Evolutionary conservation across 2,329 filamentous ascomycete genomes (phyloP), one percentile per base, ranked within the genome.

Genomic region (Fonsecaea pedrosoi): DNA sequence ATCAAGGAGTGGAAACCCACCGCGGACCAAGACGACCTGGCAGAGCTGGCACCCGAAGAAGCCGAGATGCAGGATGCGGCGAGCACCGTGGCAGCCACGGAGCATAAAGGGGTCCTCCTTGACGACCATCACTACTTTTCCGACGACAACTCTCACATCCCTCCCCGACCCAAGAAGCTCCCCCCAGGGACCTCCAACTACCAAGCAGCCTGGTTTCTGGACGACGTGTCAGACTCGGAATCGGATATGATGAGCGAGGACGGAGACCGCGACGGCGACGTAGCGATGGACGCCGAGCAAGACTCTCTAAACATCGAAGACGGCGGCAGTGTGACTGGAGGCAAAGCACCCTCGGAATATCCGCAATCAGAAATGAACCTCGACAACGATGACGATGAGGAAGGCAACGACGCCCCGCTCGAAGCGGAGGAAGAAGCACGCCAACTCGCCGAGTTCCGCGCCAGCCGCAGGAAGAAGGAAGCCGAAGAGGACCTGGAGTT

Each of bases 51-150:
- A 0, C 94, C 94, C 0, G 94, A 98, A 76, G 92, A 94, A 74
- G 86, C 89, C 2, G 83, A 87, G 66, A 95, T 97, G 92, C 83
- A 87, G 30, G 90, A 92, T 68, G 85, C 87, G 25, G 86, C 87
- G 25, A 75, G 81, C 81, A 76, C 82, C 68, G 72, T 85, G 74
- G 83, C 83, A 3, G 81, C 84, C 25, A 81, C 82, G 1, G 83
- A 85, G 53, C 89, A 89, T 75, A 96, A 94, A 80, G 95, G 94
- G 70, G 95, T 99, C 0, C 82, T 99, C 48, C 84, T 99, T 9
- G 95, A 99, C 72, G 94, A 98, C 72, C 94, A 99, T 77, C 94
- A 98, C 77, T 99, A 99, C 78, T 99, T 98, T 76, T 94, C 94
- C 0, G 94, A 98, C 53, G 92, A 95, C 55, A 90, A 95, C 61